A percentile compares a stretch with the other conserved stretches of the same genome.
These are phyloP conservation scores for Baudoinia panamericana DNA, from an alignment of 495 filamentous ascomycete genomes.

Conservation along the genomic window DNA sequence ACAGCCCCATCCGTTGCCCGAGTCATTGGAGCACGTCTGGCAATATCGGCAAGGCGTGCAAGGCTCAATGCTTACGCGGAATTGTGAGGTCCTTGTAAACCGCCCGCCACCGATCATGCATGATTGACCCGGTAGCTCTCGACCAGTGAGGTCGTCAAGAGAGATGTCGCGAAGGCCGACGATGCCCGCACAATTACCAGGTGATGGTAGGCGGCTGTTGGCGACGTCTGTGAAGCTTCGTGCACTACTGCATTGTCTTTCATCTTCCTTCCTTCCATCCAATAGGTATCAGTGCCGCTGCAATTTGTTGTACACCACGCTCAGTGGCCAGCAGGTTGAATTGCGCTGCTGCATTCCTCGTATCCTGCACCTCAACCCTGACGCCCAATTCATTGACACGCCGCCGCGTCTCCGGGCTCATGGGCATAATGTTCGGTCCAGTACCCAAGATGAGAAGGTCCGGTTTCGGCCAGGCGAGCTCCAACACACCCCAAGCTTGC, in stretches of 20 bases:
- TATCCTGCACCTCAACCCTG: slow-evolving; percentile 80
- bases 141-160: too few relatives aligned
- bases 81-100: too few relatives aligned
- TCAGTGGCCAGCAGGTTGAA: slow-evolving; percentile 54
- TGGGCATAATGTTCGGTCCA: slow-evolving; percentile 56
- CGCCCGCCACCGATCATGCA: too few relatives aligned
- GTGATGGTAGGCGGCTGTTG: too few relatives aligned
- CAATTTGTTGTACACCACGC: slow-evolving; percentile 54
- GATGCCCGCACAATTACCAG: too few relatives aligned
- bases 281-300: slow-evolving; percentile 77
- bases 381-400: slow-evolving; percentile 68
- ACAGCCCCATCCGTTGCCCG: too few relatives aligned
- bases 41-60: too few relatives aligned
- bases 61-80: too few relatives aligned
- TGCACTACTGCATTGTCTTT: neutral
- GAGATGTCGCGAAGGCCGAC: too few relatives aligned
- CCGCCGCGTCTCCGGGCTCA: slow-evolving; percentile 60
- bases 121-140: too few relatives aligned
- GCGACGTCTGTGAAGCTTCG: too few relatives aligned
- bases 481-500: slow-evolving; percentile 64
- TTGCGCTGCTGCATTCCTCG: slow-evolving; percentile 81
- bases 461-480: slow-evolving; percentile 77
- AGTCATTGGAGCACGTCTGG: too few relatives aligned
- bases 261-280: slow-evolving; percentile 42
- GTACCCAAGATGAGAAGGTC: slow-evolving; percentile 83